Base-by-base conservation (phyloP, 1,284 basidiomycete species). In the Trichosporon faecale region DNA sequence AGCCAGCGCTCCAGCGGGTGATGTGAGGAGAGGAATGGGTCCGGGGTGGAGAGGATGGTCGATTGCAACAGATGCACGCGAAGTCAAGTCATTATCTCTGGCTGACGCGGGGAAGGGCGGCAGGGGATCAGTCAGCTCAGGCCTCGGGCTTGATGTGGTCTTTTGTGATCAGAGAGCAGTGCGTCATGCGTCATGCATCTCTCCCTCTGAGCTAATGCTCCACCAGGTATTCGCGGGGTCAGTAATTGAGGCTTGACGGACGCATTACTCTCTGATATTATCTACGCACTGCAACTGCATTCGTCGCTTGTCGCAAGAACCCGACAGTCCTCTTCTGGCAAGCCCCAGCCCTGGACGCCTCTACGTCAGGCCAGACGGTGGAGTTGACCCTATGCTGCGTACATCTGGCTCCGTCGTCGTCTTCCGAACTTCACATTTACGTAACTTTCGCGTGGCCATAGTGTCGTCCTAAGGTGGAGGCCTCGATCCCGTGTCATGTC, bases 21-120 rank as follows among this genome's bases (percentile, higher is more conserved):
- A 12, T 7, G 29, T 33, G 60, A 25, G 18, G 23, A 44, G 11
- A 25, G 63, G 37, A 27, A 44, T 27, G 37, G 63, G 16, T n/a
- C n/a, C n/a, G 21, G 23, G 35, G 18, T 12, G 63, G 63, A 64
- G 35, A 25, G 18, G 29, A n/a, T 12, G 11, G 55, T 60, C 29
- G 57, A 61, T 37, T 64, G 63, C n/a, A n/a, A 31, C 16, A 64
- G 37, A 64, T 44, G 40, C 40, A 44, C 40, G 40, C 40, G 18
- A 44, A n/a, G 40, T 61, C 29, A 27, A 44, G 63, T 40, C 35
- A 18, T 44, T 44, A 44, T 44, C 49, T 21, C 23, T 52, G 49
- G 49, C 11, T 52, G 49, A 52, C 23, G 49, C 49, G 49, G 49
- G 44, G 49, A 52, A 25, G 49, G 21, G 40, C 18, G 12, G 40